phyloP scores from a whole-genome alignment of 345 rosid species.

The Populus nigra region DNA sequence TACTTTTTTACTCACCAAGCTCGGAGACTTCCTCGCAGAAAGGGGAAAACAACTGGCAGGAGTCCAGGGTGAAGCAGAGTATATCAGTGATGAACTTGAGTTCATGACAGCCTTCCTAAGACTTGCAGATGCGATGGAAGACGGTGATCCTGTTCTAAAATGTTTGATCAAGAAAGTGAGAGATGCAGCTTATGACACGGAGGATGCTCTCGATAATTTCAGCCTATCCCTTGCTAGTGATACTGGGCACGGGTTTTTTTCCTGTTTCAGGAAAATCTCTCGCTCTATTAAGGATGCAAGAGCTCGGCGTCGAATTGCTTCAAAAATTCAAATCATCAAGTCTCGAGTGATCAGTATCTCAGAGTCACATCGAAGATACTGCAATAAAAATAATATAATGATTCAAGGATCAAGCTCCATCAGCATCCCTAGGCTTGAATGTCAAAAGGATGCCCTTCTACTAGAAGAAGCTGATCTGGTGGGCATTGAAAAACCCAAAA shows the following conservation, averaged over 20 bases:
- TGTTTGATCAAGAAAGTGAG: slow-evolving; percentile 28
- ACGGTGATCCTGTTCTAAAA: slow-evolving; percentile 14
- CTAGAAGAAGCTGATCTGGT: slow-evolving; percentile 24
- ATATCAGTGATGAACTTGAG: slow-evolving; percentile 24
- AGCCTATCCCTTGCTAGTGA: slow-evolving; percentile 1
- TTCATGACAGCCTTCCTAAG: slow-evolving; percentile 30
- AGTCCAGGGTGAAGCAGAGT: slow-evolving; percentile 18
- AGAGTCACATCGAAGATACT: slow-evolving; percentile 13
- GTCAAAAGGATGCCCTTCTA: slow-evolving; percentile 26
- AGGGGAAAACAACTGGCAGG: slow-evolving; percentile 16
- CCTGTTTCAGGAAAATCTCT: background rate
- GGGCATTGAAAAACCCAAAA: slow-evolving; percentile 22
- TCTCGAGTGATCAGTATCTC: slow-evolving; percentile 6
- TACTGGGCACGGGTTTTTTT: background rate
- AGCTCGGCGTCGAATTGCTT: slow-evolving; percentile 22
- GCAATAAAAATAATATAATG: slow-evolving; percentile 14
- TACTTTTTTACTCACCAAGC: slow-evolving; percentile 22
- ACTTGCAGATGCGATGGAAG: slow-evolving; percentile 23
- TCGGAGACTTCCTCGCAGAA: slow-evolving; percentile 21
- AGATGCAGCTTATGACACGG: slow-evolving; percentile 22
- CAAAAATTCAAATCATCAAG: slow-evolving; percentile 19
- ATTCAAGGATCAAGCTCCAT: slow-evolving; percentile 7
- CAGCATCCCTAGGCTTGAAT: background rate
- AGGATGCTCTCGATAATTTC: slow-evolving; percentile 38
- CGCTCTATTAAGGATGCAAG: slow-evolving; percentile 14